Evolutionary conservation across 805 yeast species (phyloP), one percentile per base, ranked within the genome.

Genomic region (Starmerella sp.): DNA sequence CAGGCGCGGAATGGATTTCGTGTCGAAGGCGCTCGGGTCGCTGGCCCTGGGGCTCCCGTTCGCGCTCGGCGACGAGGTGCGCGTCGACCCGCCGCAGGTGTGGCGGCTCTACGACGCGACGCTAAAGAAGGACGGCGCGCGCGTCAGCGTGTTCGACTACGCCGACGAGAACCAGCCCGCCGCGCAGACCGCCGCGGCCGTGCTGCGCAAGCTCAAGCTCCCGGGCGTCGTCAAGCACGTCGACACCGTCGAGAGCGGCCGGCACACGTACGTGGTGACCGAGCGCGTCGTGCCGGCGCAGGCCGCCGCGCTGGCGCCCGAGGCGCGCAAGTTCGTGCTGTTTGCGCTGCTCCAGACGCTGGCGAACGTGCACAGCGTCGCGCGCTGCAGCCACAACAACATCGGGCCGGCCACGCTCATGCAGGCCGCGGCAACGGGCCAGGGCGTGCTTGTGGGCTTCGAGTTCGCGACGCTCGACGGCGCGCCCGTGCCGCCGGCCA

Each of bases 61-160:
- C 78, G 77, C 17, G 70, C 74, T 57, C 5, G 62, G 60, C 71
- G 22, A 66, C 54, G 53, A 54, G 10, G 45, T 62, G 9, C 38
- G 22, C 6, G 22, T 15, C 28, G 39, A 4, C 60, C 63, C 32
- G 63, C 73, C 6, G 66, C 67, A 78, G 2, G 71, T 84, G 1
- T 88, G 93, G 91, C 73, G 73, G 4, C 59, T 85, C 1, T 80
- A 80, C 62, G 72, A 80, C 44, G 95, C 86, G 7, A 68, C 76
- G 2, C 68, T 69, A 35, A 71, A 72, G 55, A 73, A 67, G 57
- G 80, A 77, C 55, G 69, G 71, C 29, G 53, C 77, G 2, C 67
- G 72, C 8, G 83, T 84, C 36, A 75, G 91, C 0, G 75, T 86
- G 14, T 86, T 87, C 65, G 83, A 78, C 62, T 83, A 81, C 62